A percentile compares a stretch with the other conserved stretches of the same genome.
Evolutionary conservation across 768 basidiomycete genomes (phyloP).

Genomic region (Ramaria rubella): DNA sequence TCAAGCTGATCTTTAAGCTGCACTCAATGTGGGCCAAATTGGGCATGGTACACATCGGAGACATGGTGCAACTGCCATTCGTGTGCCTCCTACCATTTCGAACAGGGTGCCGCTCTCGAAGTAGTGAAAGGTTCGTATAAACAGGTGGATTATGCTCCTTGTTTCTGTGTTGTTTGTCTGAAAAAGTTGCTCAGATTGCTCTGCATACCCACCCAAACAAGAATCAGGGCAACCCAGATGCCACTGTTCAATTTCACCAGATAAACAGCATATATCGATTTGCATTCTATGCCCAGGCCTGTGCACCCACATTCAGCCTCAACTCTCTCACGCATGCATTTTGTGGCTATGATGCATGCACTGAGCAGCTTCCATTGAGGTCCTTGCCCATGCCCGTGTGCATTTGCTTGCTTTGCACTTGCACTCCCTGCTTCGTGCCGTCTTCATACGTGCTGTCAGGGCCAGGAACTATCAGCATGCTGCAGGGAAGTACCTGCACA

Average conservation of each 20-base stretch:
- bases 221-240: conserved; percentile 57
- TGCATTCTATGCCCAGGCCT: too few species aligned
- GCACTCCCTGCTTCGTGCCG: too few species aligned
- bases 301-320: too few species aligned
- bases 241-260: conserved; percentile 63
- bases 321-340: too few species aligned
- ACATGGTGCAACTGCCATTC: conserved; percentile 42
- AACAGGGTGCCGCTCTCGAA: conserved; percentile 55
- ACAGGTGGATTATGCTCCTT: conserved; percentile 38
- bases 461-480: too few species aligned
- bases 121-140: conserved; percentile 61
- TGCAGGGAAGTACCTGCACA: too few species aligned
- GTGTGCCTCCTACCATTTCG: conserved; percentile 67
- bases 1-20: conserved; percentile 67
- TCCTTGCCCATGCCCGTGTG: too few species aligned
- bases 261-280: too few species aligned
- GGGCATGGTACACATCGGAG: conserved; percentile 9
- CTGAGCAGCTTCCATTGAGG: too few species aligned
- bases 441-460: too few species aligned
- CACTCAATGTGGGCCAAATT: conserved; percentile 55
- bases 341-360: too few species aligned
- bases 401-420: too few species aligned
- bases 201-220: conserved; percentile 72
- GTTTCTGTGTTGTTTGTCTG: neutral
- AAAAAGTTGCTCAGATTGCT: conserved; percentile 42